Conservation (phyloP, 371 early-diverging fungal species). For the Lichtheimia ramosa region DNA sequence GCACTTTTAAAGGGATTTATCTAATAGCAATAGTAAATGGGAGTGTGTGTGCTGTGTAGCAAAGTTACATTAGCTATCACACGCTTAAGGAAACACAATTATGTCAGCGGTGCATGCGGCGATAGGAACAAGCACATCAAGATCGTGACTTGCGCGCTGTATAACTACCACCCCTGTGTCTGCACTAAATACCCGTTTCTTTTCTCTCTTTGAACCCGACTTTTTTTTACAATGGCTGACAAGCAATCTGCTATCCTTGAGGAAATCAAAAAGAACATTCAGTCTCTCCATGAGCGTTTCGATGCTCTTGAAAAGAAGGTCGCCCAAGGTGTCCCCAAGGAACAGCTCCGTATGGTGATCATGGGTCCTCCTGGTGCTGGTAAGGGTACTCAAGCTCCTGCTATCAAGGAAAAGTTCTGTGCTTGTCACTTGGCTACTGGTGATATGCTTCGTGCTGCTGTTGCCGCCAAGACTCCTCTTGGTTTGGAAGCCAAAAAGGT, state of each 20-base stretch:
- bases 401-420: slow-evolving; percentile 92
- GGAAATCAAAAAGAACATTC: slow-evolving; percentile 58
- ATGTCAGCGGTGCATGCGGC: no score
- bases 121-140: no score
- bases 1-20: no score
- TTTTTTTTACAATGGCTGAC: slow-evolving; percentile 32
- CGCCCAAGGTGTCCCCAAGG: slow-evolving; percentile 38
- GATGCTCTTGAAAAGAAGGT: slow-evolving; percentile 54
- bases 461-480: slow-evolving; percentile 87
- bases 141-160: no score
- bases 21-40: neutral
- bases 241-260: slow-evolving; percentile 52
- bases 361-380: slow-evolving; percentile 98
- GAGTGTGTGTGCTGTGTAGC: no score
- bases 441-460: slow-evolving; percentile 98
- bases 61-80: no score
- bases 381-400: slow-evolving; percentile 98
- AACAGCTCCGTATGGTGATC: slow-evolving; percentile 84
- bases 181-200: neutral
- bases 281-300: slow-evolving; percentile 47
- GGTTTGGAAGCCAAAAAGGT: slow-evolving; percentile 96
- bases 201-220: slow-evolving; percentile 6
- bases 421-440: slow-evolving; percentile 98
- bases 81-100: no score
- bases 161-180: no score